Base-by-base conservation (phyloP, 2,329 filamentous ascomycete genomes). In the Cercospora beticola region DNA sequence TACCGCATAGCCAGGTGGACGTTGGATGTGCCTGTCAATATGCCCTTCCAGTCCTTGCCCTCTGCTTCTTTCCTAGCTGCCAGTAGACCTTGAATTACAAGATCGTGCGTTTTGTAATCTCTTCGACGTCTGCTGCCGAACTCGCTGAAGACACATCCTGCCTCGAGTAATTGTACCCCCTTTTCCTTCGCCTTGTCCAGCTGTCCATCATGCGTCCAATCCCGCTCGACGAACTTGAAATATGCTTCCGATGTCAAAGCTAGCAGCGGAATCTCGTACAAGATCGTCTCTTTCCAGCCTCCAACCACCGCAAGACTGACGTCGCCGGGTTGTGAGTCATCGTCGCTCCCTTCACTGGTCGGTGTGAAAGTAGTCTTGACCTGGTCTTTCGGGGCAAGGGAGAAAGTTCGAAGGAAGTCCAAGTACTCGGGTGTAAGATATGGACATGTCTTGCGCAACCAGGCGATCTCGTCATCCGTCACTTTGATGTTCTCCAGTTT, bases 1-100 rank as follows among this genome's bases (percentile, higher is more conserved):
- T 97, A 94, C 76, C 93, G 91, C 93, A 97, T 97, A 10, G 95
- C 95, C 73, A 99, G 88, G 79, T 98, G 94, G 4, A 99, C 95
- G 77, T 99, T 99, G 80, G 94, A 98, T 0, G 94, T 97, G 10
- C 95, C 95, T 0, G 90, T 88, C 58, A 98, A 85, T 78, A 89
- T 90, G 9, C 94, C 94, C 1, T 85, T 81, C 76, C 89, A 86
- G 0, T 89, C 90, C 46, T 86, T 85, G 31, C 71, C 65, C 70
- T 86, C 83, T 0, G 86, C 90, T 67, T 93, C 90, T 74, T 90
- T 89, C 73, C 89, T 90, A 16, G 95, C 94, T 74, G 88, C 88
- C 43, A 90, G 86, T n/a, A 99, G 83, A 0, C 95, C 95, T 70
- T 90, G 87, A 79, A 99, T 92, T 0, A 99, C 94, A 56, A 97